Base-by-base conservation (phyloP, 805 yeast genomes). In the Yarrowia porcina region DNA sequence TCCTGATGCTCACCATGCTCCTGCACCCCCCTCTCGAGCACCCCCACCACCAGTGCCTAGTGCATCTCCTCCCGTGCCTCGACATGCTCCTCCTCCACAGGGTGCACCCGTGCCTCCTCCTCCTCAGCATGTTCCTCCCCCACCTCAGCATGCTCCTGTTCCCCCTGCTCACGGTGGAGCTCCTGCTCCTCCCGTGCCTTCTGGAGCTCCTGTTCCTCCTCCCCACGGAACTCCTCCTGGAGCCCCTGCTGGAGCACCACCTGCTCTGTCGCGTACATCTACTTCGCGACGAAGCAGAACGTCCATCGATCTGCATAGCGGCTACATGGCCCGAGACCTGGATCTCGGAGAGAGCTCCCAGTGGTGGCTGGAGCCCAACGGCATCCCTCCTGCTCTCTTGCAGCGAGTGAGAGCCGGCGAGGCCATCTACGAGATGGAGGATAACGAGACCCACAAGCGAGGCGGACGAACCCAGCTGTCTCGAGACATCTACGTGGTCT, bases 401-500 rank as follows among this genome's bases (percentile, higher is more conserved):
- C 44, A 33, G 32, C 75, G 56, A 74, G 76, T 15, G 72, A 75
- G 56, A 72, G 75, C 20, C 81, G 82, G 73, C 42, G 88, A 85
- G 20, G 70, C 85, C 30, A 76, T 82, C 17, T 84, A 74, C 71
- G 96, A 90, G 71, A 80, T 84, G 21, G 96, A 90, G 63, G 82
- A 83, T 27, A 76, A 80, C 64, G 69, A 70, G 13, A 75, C 86
- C 8, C 67, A 67, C 13, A 88, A 87, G 69, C 82, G 96, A 67
- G 83, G 83, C 12, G 82, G 83, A 23, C 75, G 83, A 42, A 74
- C 80, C 7, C 65, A 76, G 61, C 74, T 78, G 4, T 77, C 82
- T 66, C 79, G 87, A 61, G 91, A 87, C 66, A 84, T 88, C 66
- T 90, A 89, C 70, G 78, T 90, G 13, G 74, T 91, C 41, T 86